These are phyloP conservation scores for Hemisphaericaspora nanyangensis DNA, from an alignment of 805 yeast species.

Conservation along the genomic window DNA sequence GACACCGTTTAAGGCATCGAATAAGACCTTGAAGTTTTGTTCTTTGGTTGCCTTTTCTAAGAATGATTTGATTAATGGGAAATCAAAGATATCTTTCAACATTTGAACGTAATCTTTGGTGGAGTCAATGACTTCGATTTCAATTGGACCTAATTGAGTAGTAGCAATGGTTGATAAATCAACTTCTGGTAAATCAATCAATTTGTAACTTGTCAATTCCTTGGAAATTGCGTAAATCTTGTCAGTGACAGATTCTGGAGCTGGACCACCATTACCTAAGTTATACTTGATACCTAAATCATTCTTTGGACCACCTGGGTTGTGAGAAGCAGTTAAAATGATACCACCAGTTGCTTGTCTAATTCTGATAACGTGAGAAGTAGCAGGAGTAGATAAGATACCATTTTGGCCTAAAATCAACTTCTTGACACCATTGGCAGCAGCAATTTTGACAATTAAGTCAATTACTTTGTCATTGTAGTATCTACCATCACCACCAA, in stretches of 20 bases:
- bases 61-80: constrained; percentile 72
- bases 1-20: constrained; percentile 91
- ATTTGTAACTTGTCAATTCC: constrained; percentile 55
- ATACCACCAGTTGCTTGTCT: constrained; percentile 85
- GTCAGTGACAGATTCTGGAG: constrained; percentile 92
- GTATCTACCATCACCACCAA: constrained; percentile 97
- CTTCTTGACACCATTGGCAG: constrained; percentile 87
- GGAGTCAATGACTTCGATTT: constrained; percentile 79
- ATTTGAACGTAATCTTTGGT: constrained; percentile 73
- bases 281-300: constrained; percentile 97
- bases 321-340: constrained; percentile 92
- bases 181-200: constrained; percentile 56
- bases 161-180: constrained; percentile 61
- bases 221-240: constrained; percentile 72
- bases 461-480: constrained; percentile 81
- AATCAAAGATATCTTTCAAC: constrained; percentile 85
- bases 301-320: constrained; percentile 93
- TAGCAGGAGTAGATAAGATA: constrained; percentile 91
- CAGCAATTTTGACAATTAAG: constrained; percentile 75
- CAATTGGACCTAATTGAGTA: constrained; percentile 51
- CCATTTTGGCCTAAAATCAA: constrained; percentile 87
- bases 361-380: constrained; percentile 86
- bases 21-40: constrained; percentile 64
- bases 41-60: constrained; percentile 47
- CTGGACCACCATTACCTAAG: constrained; percentile 95